Percentiles rank a stretch among this genome's conserved stretches.
phyloP scores from a whole-genome alignment of 2,329 filamentous ascomycete genomes.

The Byssochlamys sp. region DNA sequence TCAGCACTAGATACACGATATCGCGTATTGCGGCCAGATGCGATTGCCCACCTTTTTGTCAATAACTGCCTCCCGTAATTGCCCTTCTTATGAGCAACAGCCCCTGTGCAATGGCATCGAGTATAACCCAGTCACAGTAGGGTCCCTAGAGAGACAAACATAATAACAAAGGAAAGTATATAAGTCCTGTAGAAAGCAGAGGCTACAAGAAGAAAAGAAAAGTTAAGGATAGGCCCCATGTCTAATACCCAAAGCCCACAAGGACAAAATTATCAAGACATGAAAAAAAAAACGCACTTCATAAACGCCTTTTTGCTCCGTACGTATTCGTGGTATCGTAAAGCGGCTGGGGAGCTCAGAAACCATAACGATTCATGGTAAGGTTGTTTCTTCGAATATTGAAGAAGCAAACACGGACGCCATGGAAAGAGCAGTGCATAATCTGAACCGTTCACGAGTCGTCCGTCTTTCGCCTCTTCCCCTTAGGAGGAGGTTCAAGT shows the following conservation, averaged over 20 bases:
- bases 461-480: constrained; percentile 70
- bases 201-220: not conserved
- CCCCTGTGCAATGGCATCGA: too few species aligned
- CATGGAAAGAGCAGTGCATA: not conserved
- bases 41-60: too few species aligned
- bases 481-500: constrained; percentile 81
- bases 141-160: not conserved
- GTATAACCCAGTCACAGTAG: not conserved
- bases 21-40: too few species aligned
- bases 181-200: not conserved
- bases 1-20: too few species aligned
- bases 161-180: not conserved
- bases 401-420: not conserved
- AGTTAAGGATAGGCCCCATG: not conserved
- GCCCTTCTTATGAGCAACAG: too few species aligned
- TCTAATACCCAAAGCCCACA: not conserved
- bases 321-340: not conserved
- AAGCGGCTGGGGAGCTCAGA: not conserved
- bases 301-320: not conserved
- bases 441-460: constrained; percentile 3
- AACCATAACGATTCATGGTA: not conserved
- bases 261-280: not conserved
- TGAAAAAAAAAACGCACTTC: not conserved
- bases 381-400: not conserved
- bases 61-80: too few species aligned